Base-by-base conservation (phyloP, 2,329 filamentous ascomycete species). In the Plenodomus biglobosus region DNA sequence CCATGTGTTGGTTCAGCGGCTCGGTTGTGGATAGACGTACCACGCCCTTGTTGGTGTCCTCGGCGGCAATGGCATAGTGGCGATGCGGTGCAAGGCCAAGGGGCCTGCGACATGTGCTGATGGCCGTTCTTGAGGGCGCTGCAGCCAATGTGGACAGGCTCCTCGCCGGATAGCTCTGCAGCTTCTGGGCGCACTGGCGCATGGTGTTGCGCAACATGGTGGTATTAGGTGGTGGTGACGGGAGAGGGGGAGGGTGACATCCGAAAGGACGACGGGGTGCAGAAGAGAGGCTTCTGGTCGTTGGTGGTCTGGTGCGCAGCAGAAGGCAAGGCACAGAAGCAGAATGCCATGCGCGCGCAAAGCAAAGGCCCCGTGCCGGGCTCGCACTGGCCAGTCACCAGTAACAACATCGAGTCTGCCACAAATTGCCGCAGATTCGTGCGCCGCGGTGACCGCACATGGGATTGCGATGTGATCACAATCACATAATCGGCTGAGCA, bases 171-270 rank as follows among this genome's bases (percentile, higher is more conserved):
- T 76, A 77, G 75, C 78, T 78, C 73, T 79, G 78, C 74, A 88
- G 81, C 78, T 82, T 81, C 70, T 80, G 79, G 78, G 84, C 81
- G 74, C 83, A 83, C 74, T 80, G 80, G 65, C 80, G 80, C 61
- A 89, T 74, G 60, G 85, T 83, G 72, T 81, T 82, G 77, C 85
- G 85, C 80, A 90, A 81, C 87, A 90, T 90, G 77, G 74, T 80
- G 76, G 44, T 57, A 58, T 60, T 58, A 43, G 46, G 50, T 51
- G 45, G 50, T 52, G 34, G 16, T 40, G 48, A 43, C 51, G 58
- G 47, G 46, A 55, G 42, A 46, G 41, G 53, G 45, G 52, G 52
- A 8, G 56, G 59, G 52, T 57, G 55, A 53, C 66, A 69, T 70
- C 56, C 65, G 69, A 68, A 52, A 53, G 55, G 58, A 52, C 52